Percentiles rank a stretch among this genome's conserved stretches.
These are phyloP conservation scores for Vaccinium macrocarpon DNA, from an alignment of 148 eudicot species.

Conservation along the genomic window DNA sequence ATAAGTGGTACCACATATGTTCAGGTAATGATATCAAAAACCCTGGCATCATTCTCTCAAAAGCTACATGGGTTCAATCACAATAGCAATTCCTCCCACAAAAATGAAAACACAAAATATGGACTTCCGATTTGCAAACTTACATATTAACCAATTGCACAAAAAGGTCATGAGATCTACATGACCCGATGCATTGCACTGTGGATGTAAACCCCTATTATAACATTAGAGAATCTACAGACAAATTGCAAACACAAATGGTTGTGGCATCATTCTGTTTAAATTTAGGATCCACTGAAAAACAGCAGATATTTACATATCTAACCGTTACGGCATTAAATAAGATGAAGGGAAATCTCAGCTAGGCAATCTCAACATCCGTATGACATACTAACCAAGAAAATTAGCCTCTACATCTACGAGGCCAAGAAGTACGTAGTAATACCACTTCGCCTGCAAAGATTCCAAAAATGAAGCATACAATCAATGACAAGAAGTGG, in stretches of 20 bases:
- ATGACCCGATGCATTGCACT: neutral
- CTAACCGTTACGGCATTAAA: neutral
- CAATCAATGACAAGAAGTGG: neutral
- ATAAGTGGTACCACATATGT: neutral
- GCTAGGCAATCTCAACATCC: neutral
- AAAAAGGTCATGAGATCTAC: neutral
- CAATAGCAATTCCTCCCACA: neutral
- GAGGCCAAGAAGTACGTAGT: conserved; percentile 65
- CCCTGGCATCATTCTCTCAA: neutral
- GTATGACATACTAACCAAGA: conserved; percentile 46
- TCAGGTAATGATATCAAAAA: neutral
- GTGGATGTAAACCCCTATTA: neutral
- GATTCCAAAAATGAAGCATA: conserved; percentile 11
- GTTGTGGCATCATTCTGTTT: neutral
- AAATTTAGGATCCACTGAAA: neutral
- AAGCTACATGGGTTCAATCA: neutral
- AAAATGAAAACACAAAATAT: neutral
- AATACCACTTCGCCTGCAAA: conserved; percentile 89
- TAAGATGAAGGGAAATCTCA: conserved; percentile 5
- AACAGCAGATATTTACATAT: neutral
- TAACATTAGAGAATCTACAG: neutral
- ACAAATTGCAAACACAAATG: neutral
- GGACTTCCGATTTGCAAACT: neutral
- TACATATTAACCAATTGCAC: neutral
- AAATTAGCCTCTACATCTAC: conserved; percentile 89